Base-by-base conservation (phyloP, 1,284 basidiomycete genomes). In the Rhodotorula glutinis region DNA sequence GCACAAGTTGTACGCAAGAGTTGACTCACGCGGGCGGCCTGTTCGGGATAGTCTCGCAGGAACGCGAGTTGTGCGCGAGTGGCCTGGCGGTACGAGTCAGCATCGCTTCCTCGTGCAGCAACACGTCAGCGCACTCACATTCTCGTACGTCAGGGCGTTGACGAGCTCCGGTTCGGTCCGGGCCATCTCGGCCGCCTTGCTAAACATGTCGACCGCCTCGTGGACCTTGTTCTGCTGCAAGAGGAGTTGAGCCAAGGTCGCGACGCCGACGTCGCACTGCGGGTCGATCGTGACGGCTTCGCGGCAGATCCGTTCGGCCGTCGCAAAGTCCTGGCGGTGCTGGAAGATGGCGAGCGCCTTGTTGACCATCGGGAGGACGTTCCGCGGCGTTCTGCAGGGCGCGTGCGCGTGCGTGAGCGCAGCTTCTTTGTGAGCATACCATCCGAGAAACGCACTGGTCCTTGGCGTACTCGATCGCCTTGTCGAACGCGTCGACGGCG, bases 261-360 rank as follows among this genome's bases (percentile, higher is more conserved):
- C 92, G 5, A 98, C 88, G 0, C 95, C 96, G 17, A 95, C 91
- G 78, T 99, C 96, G 80, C 95, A 98, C 74, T 95, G 92, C 23
- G 89, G 83, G 79, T 97, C 72, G 69, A 93, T 86, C 57, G 83
- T 81, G 47, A 99, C 82, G 0, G 96, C 96, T 78, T 97, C 88
- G 67, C 87, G 82, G 78, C 93, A 97, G 74, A 92, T 88, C 33
- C 82, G 79, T 78, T 96, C 93, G 13, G 94, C 94, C 0, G 85
- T 86, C 4, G 80, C 82, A 62, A 91, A 84, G 77, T 97, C 92
- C 78, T 95, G 90, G 80, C 92, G 91, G 90, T 90, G 95, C 82
- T 98, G 95, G 85, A 89, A 98, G 59, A 98, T 78, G 1, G 92
- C 89, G 33, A 98, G 86, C 27, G 95, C 94, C 80, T 97, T 97